Conservation (phyloP, 805 yeast genomes). For the Sugiyamaella mastotermitis region DNA sequence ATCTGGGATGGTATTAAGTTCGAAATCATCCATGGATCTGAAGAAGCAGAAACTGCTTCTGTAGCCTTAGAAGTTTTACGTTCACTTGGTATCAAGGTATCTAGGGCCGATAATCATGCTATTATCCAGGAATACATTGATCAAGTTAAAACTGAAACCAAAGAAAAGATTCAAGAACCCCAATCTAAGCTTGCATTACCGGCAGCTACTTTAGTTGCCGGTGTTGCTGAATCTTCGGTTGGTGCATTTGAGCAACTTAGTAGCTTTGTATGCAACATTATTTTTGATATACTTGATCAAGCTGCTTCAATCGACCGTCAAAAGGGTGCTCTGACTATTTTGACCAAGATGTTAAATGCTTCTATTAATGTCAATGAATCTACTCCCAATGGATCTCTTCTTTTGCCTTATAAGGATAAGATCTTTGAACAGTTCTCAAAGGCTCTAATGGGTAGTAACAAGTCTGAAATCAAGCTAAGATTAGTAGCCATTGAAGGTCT, state of each 20-base stretch:
- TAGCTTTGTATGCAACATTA: conserved; percentile 36
- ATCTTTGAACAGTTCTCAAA: conserved; percentile 63
- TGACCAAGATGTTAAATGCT: conserved; percentile 53
- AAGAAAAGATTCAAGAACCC: conserved; percentile 43
- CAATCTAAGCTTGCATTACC: conserved; percentile 54
- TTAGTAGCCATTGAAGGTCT: conserved; percentile 61
- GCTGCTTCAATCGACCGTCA: conserved; percentile 42
- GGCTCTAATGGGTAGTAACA: conserved; percentile 60
- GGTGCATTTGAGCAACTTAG: conserved; percentile 37
- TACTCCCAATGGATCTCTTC: conserved; percentile 18
- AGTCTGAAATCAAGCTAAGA: conserved; percentile 62
- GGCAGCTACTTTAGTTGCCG: conserved; percentile 53
- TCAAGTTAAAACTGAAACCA: conserved; percentile 36
- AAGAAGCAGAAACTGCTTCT: conserved; percentile 35
- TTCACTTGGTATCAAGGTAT: conserved; percentile 37
- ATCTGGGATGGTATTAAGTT: conserved; percentile 86
- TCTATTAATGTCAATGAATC: conserved; percentile 29
- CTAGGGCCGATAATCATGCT: conserved; percentile 13
- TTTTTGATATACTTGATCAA: conserved; percentile 33
- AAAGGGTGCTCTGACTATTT: conserved; percentile 50
- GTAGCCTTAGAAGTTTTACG: conserved; percentile 41
- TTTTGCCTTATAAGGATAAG: conserved; percentile 54
- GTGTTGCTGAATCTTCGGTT: conserved; percentile 44
- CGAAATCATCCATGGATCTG: conserved; percentile 82
- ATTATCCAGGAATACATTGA: conserved; percentile 34